Conservation (phyloP, 129 eudicot genomes). For the carrot (Daucus carota) region DNA sequence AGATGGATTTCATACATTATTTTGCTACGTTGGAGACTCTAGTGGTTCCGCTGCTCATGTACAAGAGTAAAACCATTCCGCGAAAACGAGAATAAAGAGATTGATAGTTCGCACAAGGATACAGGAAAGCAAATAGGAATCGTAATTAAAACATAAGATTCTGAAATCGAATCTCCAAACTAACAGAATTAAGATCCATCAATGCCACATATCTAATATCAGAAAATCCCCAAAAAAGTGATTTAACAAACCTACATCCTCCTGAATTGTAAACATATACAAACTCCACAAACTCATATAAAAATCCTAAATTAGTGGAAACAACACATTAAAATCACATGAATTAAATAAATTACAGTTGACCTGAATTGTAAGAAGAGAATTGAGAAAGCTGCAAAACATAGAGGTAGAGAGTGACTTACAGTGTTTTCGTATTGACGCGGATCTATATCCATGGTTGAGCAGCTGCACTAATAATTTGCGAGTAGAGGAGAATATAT, state of each 20-base stretch:
- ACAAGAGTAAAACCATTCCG: not conserved
- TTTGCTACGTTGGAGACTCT: not conserved
- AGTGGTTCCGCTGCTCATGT: not conserved
- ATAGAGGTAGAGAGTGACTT: slow-evolving; percentile 16
- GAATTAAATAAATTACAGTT: not conserved
- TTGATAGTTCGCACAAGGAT: not conserved
- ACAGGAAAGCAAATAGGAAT: not conserved
- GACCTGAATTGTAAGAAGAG: not conserved
- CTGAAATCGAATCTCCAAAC: not conserved
- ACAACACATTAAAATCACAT: too few species aligned
- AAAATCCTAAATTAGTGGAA: not conserved
- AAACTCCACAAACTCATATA: not conserved
- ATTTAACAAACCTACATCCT: not conserved
- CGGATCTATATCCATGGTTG: slow-evolving; percentile 70
- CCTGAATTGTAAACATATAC: not conserved
- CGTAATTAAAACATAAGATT: not conserved
- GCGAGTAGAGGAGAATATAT: not conserved
- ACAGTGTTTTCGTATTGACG: slow-evolving; percentile 67
- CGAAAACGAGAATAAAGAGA: too few species aligned
- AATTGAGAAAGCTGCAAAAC: not conserved
- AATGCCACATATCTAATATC: not conserved
- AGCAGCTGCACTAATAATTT: not conserved
- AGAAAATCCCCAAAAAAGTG: not conserved
- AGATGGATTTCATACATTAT: not conserved
- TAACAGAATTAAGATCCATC: not conserved